Conservation (phyloP, 148 eudicot species). For the Vaccinium vitisidaea region DNA sequence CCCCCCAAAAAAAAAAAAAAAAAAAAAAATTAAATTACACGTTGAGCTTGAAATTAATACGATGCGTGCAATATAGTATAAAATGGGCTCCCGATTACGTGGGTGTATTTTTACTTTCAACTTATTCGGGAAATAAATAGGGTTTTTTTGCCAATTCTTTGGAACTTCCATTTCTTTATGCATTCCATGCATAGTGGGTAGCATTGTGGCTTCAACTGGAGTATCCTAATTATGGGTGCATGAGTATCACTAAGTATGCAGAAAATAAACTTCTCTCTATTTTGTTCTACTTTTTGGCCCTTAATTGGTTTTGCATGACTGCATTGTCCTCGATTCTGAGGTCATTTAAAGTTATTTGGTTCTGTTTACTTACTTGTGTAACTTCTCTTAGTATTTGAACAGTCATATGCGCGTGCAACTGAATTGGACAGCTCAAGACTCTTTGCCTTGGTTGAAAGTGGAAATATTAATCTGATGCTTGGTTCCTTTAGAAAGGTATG, state of each 20-base stretch:
- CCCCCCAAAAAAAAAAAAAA: too few species aligned
- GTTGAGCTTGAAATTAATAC: not conserved
- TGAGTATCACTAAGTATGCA: not conserved
- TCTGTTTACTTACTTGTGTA: slow-evolving; percentile 11
- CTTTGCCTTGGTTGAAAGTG: slow-evolving; percentile 89
- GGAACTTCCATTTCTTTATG: not conserved
- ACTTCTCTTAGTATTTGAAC: slow-evolving; percentile 16
- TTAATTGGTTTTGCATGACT: not conserved
- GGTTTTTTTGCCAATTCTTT: not conserved
- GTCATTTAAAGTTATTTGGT: not conserved
- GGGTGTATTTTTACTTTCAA: not conserved
- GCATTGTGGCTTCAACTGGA: not conserved
- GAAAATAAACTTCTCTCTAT: not conserved
- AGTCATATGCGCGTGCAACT: slow-evolving; percentile 93
- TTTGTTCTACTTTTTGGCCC: slow-evolving; percentile 1
- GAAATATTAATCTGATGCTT: slow-evolving; percentile 83
- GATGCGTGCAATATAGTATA: not conserved
- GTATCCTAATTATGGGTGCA: not conserved
- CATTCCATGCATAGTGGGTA: not conserved
- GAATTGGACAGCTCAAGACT: slow-evolving; percentile 82
- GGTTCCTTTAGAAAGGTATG: slow-evolving; percentile 83
- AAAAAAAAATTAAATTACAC: too few species aligned
- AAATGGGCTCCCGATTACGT: not conserved
- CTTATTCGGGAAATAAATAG: not conserved
- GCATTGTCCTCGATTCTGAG: not conserved